These are phyloP conservation scores for Umbelopsis ramanniana DNA, from an alignment of 192 early-diverging fungal genomes.

Conservation along the genomic window DNA sequence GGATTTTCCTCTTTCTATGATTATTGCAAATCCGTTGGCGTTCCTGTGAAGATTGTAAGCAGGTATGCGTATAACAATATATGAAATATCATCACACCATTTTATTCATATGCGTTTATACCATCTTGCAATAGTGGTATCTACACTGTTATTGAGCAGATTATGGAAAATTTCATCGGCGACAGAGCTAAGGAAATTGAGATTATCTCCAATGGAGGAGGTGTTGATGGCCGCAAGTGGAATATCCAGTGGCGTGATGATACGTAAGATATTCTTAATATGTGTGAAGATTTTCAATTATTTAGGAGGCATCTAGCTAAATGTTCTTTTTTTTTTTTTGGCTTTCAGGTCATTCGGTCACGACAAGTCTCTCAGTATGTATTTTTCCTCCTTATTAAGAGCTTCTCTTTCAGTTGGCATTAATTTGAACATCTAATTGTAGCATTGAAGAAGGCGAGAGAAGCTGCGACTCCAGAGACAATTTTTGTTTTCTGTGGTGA, in stretches of 20 bases:
- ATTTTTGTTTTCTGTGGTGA: constrained; percentile 79
- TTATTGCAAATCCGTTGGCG: constrained; percentile 47
- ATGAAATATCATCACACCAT: too few species aligned
- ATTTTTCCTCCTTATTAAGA: background rate
- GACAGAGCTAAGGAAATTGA: constrained; percentile 53
- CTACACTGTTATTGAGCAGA: constrained; percentile 50
- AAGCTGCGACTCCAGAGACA: constrained; percentile 23
- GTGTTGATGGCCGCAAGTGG: constrained; percentile 55
- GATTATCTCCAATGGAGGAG: constrained; percentile 65
- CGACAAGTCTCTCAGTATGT: constrained; percentile 61
- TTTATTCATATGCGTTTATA: too few species aligned
- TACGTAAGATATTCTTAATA: constrained; percentile 29
- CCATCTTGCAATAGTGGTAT: constrained; percentile 48
- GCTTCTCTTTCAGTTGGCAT: background rate
- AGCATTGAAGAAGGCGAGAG: constrained; percentile 40
- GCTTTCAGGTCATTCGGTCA: constrained; percentile 56
- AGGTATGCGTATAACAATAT: constrained; percentile 30
- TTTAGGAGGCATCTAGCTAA: background rate
- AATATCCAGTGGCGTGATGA: constrained; percentile 67
- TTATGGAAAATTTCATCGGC: constrained; percentile 55
- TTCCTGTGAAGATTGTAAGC: constrained; percentile 70
- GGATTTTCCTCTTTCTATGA: constrained; percentile 61
- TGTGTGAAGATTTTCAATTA: background rate
- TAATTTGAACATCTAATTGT: background rate
- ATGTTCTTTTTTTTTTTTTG: too few species aligned